Evolutionary conservation across 2,329 filamentous ascomycete species (phyloP).

Genomic region (Diaporthe sp.): DNA sequence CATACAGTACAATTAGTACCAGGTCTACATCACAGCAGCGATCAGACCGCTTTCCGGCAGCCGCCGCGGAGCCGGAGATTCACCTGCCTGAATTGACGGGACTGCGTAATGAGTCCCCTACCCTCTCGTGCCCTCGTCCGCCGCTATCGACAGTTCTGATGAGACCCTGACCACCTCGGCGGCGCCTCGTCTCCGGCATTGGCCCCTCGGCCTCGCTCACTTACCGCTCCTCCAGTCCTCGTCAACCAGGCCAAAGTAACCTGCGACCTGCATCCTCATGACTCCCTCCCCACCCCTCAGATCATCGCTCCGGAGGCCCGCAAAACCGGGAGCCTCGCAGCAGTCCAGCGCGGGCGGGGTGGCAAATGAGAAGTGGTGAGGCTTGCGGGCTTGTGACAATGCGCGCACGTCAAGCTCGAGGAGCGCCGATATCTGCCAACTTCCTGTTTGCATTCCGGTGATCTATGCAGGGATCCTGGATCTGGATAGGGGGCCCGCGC

Average conservation of each 20-base stretch:
- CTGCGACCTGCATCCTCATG: slow-evolving; percentile 18
- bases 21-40: background rate
- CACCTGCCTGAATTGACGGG: slow-evolving; percentile 25
- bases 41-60: slow-evolving; percentile 10
- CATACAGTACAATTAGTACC: background rate
- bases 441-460: slow-evolving; percentile 23
- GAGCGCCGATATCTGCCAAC: slow-evolving; percentile 14
- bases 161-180: slow-evolving; percentile 23
- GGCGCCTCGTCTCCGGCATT: slow-evolving; percentile 18
- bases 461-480: slow-evolving; percentile 23
- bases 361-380: slow-evolving; percentile 16
- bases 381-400: slow-evolving; percentile 18
- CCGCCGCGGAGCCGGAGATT: slow-evolving; percentile 22
- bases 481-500: slow-evolving; percentile 20
- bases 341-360: slow-evolving; percentile 15
- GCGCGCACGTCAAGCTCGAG: background rate
- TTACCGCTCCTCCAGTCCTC: slow-evolving; percentile 20
- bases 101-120: background rate
- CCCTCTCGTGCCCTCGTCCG: slow-evolving; percentile 2
- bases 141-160: slow-evolving; percentile 24
- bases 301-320: slow-evolving; percentile 22
- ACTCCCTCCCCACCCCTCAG: slow-evolving; percentile 16
- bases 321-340: slow-evolving; percentile 14
- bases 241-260: slow-evolving; percentile 12
- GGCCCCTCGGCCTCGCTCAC: slow-evolving; percentile 18